Base-by-base conservation (phyloP, 371 early-diverging fungal genomes). In the Mucor lusitanicus region DNA sequence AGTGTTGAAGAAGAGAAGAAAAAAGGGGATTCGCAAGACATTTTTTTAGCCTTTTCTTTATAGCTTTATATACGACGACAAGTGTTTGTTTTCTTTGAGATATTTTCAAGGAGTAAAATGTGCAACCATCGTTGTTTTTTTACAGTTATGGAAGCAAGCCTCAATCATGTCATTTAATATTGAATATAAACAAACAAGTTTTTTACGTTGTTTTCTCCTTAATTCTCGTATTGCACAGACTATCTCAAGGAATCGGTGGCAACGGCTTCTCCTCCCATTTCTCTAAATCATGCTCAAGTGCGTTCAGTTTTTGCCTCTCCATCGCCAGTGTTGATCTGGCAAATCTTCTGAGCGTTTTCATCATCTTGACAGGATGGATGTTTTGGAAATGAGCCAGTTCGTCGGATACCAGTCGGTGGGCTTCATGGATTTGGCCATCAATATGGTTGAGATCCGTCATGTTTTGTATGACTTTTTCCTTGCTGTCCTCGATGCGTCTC, bases 311-410 rank as follows among this genome's bases (percentile, higher is more conserved):
- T 11, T 67, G 44, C 39, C n/a, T 63, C 27, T 78, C 81, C 37
- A 65, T 46, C n/a, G 19, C 37, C 6, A 78, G 37, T 23, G 73
- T 63, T 21, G 42, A 13, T 13, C 42, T 53, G 2, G 68, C 72
- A 5, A 67, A 59, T 32, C 15, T 32, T 40, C 56, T 27, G 0
- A 79, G 61, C 3, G 63, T 30, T n/a, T 57, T 60, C 5, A 68
- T 66, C 65, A 80, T 62, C 32, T 73, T 50, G 21, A 63, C 57
- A 35, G 81, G 67, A 46, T 79, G 83, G 1, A 71, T 61, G 11
- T 61, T 63, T 63, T 83, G 83, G 48, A 79, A 77, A 53, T 80
- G 79, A 1, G 79, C 80, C 63, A 83, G 59, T 65, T 83, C 83
- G 64, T 83, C 83, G 8, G 81, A 79, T 32, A 83, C 69, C 63